Percentiles rank a stretch among this genome's conserved stretches.
phyloP scores from a whole-genome alignment of 2,329 filamentous ascomycete species.

The Chrysosporium keratinophilum region DNA sequence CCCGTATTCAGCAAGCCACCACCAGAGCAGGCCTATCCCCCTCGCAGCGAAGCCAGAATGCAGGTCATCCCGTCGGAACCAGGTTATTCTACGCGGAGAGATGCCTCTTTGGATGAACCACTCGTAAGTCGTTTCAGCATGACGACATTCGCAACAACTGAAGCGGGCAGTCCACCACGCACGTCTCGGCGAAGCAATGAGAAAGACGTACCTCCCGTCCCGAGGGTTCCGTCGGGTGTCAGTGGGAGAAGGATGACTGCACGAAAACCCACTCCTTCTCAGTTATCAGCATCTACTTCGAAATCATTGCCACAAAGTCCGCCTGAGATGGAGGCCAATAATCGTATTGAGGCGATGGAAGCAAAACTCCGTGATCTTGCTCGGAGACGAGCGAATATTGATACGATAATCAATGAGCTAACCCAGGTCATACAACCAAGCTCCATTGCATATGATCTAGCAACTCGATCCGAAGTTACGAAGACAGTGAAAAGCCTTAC shows the following conservation, averaged over 20 bases:
- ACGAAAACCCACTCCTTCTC: constrained; percentile 36
- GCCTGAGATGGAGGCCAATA: constrained; percentile 49
- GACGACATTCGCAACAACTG: constrained; percentile 51
- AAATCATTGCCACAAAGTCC: constrained; percentile 55
- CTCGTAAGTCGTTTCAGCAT: constrained; percentile 54
- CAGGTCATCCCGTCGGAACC: constrained; percentile 15
- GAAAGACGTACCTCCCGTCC: constrained; percentile 27
- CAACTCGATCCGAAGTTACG: constrained; percentile 47
- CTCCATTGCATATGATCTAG: constrained; percentile 56
- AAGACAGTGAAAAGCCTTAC: constrained; percentile 57
- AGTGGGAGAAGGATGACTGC: constrained; percentile 27
- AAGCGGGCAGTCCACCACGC: constrained; percentile 33
- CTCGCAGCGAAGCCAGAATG: neutral
- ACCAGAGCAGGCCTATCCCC: neutral
- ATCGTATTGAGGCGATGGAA: constrained; percentile 57
- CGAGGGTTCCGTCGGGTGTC: constrained; percentile 29
- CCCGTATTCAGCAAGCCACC: neutral
- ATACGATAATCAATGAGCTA: constrained; percentile 63
- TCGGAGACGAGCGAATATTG: constrained; percentile 60
- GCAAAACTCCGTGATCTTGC: constrained; percentile 54
- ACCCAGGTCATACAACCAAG: constrained; percentile 64
- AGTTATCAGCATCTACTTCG: constrained; percentile 20
- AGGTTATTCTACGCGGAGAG: constrained; percentile 25
- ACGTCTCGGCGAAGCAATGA: constrained; percentile 32
- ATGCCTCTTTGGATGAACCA: constrained; percentile 39